Evolutionary conservation across 306 rosid species (phyloP).

Genomic region (Sophora flavescens): DNA sequence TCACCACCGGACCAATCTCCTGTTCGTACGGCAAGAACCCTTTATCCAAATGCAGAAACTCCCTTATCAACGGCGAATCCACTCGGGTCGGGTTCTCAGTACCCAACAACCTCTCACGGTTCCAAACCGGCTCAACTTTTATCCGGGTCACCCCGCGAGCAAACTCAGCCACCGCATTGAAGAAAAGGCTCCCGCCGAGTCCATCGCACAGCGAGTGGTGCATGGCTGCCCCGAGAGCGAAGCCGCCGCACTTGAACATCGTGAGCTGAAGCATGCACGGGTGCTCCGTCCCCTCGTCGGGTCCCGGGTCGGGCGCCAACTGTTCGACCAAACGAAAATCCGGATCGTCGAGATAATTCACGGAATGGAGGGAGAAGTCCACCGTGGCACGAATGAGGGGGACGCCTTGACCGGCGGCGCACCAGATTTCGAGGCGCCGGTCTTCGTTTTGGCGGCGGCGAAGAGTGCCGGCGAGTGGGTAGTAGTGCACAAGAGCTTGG

Average conservation of each 20-base stretch:
- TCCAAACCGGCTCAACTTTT: constrained; percentile 64
- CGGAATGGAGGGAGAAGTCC: constrained; percentile 62
- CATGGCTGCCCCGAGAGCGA: constrained; percentile 76
- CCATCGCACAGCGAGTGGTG: constrained; percentile 84
- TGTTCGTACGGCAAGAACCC: constrained; percentile 57
- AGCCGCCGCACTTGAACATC: constrained; percentile 77
- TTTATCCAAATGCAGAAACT: constrained; percentile 62
- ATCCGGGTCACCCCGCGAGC: constrained; percentile 67
- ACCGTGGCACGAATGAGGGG: constrained; percentile 66
- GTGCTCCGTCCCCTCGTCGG: constrained; percentile 54
- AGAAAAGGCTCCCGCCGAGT: constrained; percentile 75
- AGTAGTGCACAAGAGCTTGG: constrained; percentile 67
- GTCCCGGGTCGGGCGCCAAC: constrained; percentile 68
- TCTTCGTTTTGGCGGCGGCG: constrained; percentile 40
- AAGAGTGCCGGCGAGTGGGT: constrained; percentile 78
- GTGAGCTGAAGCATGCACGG: constrained; percentile 81
- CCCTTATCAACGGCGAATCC: constrained; percentile 51
- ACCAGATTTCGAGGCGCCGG: constrained; percentile 63
- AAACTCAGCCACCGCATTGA: constrained; percentile 74
- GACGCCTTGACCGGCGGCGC: constrained; percentile 64
- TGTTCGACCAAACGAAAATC: constrained; percentile 58
- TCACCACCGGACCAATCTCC: constrained; percentile 49
- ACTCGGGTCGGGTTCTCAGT: constrained; percentile 61
- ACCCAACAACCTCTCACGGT: constrained; percentile 58
- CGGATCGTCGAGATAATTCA: constrained; percentile 64